phyloP scores from a whole-genome alignment of 2,329 filamentous ascomycete species.

The Monosporascus sp. region DNA sequence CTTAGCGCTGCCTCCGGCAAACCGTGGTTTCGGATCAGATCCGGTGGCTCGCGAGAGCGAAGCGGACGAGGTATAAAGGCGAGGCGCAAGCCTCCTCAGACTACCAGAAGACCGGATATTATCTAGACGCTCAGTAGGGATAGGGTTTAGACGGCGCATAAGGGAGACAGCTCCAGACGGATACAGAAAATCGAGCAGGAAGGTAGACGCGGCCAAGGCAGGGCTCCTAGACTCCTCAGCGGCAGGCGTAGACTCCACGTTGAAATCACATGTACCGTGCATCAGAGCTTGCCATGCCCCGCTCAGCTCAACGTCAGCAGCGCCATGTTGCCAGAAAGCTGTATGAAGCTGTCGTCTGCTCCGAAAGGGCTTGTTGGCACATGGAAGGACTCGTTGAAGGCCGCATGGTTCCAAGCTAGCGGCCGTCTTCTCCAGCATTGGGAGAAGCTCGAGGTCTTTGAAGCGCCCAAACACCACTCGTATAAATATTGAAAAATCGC shows the following conservation, averaged over 20 bases:
- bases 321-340: conserved; percentile 51
- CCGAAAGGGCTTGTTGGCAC: conserved; percentile 30
- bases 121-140: conserved; percentile 17
- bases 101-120: conserved; percentile 20
- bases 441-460: conserved; percentile 12
- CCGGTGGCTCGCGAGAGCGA: conserved; percentile 6
- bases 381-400: conserved; percentile 46
- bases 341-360: conserved; percentile 41
- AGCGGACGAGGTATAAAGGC: conserved; percentile 21
- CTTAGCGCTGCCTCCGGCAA: background rate
- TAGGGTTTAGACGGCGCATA: conserved; percentile 30
- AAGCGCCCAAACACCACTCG: conserved; percentile 2
- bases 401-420: conserved; percentile 51
- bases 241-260: conserved; percentile 13
- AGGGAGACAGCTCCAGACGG: conserved; percentile 40
- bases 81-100: conserved; percentile 16
- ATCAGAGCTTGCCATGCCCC: conserved; percentile 35
- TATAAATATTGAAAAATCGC: conserved; percentile 2
- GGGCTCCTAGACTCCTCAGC: conserved; percentile 19
- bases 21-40: background rate
- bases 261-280: conserved; percentile 24
- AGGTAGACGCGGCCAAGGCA: conserved; percentile 38
- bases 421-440: conserved; percentile 55
- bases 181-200: conserved; percentile 53
- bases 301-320: conserved; percentile 42